Base-by-base conservation (phyloP, 257 asterid genomes). In the Gentiana straminea region DNA sequence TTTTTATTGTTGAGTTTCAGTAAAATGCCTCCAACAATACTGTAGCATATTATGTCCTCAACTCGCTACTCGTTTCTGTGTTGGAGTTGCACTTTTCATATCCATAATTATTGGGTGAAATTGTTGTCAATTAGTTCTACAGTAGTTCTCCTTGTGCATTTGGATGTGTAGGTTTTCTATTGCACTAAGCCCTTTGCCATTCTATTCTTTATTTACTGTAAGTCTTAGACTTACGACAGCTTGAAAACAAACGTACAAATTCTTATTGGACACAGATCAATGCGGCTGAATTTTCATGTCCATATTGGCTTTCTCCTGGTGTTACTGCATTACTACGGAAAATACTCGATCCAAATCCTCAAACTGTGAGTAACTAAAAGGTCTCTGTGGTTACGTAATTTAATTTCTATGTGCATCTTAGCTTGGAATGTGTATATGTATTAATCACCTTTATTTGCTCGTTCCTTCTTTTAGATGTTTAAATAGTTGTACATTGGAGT, bases 291-390 rank as follows among this genome's bases (percentile, higher is more conserved):
- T 92, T 87, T 75, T 72, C 79, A 15, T 92, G 93, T 73, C 98
- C 98, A 60, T 75, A 54, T 62, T 92, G 95, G 97, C 85, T 92
- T 77, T 81, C 97, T 70, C 77, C 83, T 6, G 86, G 79, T 57
- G 89, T 81, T 56, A 71, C 69, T 51, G 76, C 86, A 61, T 66
- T 92, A 77, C 77, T 92, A 64, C 84, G 61, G 51, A 80, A 76
- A 78, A 72, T 88, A 66, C 94, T 92, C 44, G 92, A 92, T 73
- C 89, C 94, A 46, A 81, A 83, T 66, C 94, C 97, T 55, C 80
- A 69, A 68, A 75, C 90, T 62, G 97, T 92, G 72, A 79, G 91
- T 84, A 52, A 43, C 61, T 54, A 45, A 3, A 62, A 54, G 51
- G 7, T 35, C 3, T 35, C 51, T 55, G 49, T 33, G 46, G 53